Conservation (phyloP, 352 stramenopile genomes). For the Phytopythium chamaehyphon region DNA sequence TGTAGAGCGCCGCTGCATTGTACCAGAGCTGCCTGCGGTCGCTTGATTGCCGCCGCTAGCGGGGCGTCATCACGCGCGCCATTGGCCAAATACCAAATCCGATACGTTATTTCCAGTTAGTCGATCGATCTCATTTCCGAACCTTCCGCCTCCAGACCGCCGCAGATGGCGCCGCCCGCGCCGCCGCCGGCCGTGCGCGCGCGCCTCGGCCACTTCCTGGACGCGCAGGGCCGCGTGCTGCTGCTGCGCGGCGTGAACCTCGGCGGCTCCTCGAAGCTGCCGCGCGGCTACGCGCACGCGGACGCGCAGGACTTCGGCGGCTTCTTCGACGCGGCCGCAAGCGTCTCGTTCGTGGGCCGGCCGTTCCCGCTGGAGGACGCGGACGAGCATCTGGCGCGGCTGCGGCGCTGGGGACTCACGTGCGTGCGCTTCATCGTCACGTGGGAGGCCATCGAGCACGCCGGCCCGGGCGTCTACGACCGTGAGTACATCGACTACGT, state of each 20-base stretch:
- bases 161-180: not conserved
- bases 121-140: too few relatives aligned
- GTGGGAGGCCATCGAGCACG: conserved; percentile 90
- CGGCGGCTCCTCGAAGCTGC: conserved; percentile 62
- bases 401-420: conserved; percentile 83
- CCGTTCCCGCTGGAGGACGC: conserved; percentile 86
- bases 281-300: conserved; percentile 23
- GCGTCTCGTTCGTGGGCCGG: conserved; percentile 57
- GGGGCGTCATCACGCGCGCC: too few relatives aligned
- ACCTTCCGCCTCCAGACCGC: too few relatives aligned
- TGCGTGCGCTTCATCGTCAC: conserved; percentile 84
- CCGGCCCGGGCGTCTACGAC: conserved; percentile 79
- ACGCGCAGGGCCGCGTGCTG: conserved; percentile 35
- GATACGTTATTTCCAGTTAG: too few relatives aligned
- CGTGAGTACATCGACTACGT: conserved; percentile 82
- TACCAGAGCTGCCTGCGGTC: too few relatives aligned
- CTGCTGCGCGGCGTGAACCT: conserved; percentile 67
- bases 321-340: conserved; percentile 44
- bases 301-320: conserved; percentile 17
- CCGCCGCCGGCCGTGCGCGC: not conserved
- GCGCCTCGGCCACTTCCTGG: conserved; percentile 38
- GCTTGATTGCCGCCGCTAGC: too few relatives aligned
- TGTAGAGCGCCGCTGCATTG: too few relatives aligned
- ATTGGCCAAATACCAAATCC: too few relatives aligned
- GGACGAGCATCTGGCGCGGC: conserved; percentile 63